Percentiles rank a stretch among this genome's conserved stretches.
Evolutionary conservation across 2,329 filamentous ascomycete genomes (phyloP).

Genomic region (Triangularia verruculosa): DNA sequence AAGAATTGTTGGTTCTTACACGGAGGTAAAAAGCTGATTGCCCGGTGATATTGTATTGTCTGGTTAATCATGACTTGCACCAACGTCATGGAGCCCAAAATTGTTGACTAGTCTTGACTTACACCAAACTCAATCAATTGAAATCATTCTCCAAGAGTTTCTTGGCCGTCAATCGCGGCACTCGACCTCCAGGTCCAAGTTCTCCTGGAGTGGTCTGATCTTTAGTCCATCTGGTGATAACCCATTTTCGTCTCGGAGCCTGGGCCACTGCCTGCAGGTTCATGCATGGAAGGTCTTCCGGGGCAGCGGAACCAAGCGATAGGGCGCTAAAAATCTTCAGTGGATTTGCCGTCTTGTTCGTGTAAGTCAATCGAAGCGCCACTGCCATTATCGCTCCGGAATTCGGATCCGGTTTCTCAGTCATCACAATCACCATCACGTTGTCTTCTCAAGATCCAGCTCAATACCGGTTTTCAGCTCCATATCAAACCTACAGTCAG

Average conservation of each 20-base stretch:
- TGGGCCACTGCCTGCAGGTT: neutral
- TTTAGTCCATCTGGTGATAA: neutral
- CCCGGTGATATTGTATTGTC: neutral
- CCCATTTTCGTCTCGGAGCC: neutral
- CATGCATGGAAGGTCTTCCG: constrained; percentile 6
- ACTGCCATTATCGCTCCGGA: neutral
- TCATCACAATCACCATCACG: neutral
- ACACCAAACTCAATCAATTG: neutral
- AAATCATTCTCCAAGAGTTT: neutral
- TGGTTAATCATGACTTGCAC: neutral
- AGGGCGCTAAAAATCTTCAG: constrained; percentile 6
- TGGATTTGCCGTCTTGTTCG: too few relatives aligned
- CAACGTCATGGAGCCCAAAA: neutral
- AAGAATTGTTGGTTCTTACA: neutral
- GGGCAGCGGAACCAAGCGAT: constrained; percentile 16
- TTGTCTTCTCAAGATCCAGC: neutral
- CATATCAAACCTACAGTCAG: neutral
- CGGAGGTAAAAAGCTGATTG: neutral
- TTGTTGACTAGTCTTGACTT: neutral
- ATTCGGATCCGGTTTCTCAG: neutral
- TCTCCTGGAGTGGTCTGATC: neutral
- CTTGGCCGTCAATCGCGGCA: neutral
- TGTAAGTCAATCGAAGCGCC: neutral
- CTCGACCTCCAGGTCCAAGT: neutral
- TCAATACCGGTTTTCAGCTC: neutral